Conservation (phyloP, 495 filamentous ascomycete species). For the Aspergillus bertholletiae region DNA sequence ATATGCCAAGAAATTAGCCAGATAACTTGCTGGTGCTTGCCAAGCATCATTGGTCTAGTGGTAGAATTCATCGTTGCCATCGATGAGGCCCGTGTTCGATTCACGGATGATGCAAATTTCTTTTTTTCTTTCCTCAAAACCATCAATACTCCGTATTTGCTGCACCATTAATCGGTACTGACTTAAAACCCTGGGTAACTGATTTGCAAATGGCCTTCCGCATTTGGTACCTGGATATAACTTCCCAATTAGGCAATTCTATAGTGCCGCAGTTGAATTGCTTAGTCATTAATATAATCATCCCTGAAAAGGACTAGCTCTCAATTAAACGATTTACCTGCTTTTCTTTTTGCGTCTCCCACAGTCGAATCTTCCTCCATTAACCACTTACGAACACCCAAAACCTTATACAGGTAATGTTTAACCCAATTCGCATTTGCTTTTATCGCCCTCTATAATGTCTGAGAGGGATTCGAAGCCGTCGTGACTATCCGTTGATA, state of each 20-base stretch:
- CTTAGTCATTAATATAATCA: not conserved
- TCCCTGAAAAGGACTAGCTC: not conserved
- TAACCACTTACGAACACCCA: not conserved
- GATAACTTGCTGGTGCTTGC: not conserved
- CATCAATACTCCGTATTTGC: too few species aligned
- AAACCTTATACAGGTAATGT: not conserved
- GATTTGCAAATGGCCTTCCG: too few species aligned
- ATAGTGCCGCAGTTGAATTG: not conserved
- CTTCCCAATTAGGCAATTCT: not conserved
- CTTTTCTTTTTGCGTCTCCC: not conserved
- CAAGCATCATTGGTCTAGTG: constrained; percentile 56
- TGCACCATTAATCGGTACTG: too few species aligned
- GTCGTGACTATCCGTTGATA: constrained; percentile 18
- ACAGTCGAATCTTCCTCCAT: not conserved
- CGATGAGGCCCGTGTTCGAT: constrained; percentile 59
- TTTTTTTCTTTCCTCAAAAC: not conserved
- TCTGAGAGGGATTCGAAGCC: not conserved
- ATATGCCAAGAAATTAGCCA: not conserved
- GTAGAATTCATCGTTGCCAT: constrained; percentile 61
- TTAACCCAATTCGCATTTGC: not conserved
- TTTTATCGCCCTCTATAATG: not conserved
- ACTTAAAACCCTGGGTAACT: too few species aligned
- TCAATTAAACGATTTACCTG: not conserved
- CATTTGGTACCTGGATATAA: not conserved
- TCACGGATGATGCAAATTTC: constrained; percentile 50